Evolutionary conservation across 306 rosid genomes (phyloP).

Genomic region (Elaeagnus macrophylla): DNA sequence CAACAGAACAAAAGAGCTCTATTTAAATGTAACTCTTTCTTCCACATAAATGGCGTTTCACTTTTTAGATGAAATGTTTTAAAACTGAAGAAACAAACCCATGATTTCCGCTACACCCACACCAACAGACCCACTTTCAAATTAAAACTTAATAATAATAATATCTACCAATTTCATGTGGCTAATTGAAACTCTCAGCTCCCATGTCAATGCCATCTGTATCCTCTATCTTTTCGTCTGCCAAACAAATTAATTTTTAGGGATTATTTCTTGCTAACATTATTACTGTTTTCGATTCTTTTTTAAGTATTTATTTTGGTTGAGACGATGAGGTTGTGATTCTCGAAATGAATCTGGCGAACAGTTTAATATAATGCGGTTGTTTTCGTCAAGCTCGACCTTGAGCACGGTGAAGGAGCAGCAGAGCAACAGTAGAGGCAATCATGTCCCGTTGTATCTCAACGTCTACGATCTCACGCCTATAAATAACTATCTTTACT

Average conservation of each 20-base stretch:
- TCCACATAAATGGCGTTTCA: too few relatives aligned
- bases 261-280: background rate
- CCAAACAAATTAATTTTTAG: background rate
- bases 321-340: slow-evolving; percentile 35
- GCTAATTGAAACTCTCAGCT: background rate
- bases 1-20: too few relatives aligned
- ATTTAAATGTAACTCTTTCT: too few relatives aligned
- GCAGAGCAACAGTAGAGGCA: slow-evolving; percentile 15
- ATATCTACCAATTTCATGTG: background rate
- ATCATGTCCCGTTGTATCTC: slow-evolving; percentile 52
- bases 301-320: slow-evolving; percentile 14
- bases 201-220: background rate
- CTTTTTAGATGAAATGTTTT: too few relatives aligned
- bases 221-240: slow-evolving; percentile 1
- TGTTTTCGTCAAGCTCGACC: slow-evolving; percentile 52
- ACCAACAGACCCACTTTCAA: too few relatives aligned
- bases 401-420: slow-evolving; percentile 37
- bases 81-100: too few relatives aligned
- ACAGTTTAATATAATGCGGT: slow-evolving; percentile 42
- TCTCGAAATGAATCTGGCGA: slow-evolving; percentile 10
- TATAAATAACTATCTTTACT: slow-evolving; percentile 67
- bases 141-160: background rate
- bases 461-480: slow-evolving; percentile 94
- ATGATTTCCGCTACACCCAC: too few relatives aligned
- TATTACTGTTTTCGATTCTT: slow-evolving; percentile 3